Evolutionary conservation across 2,329 filamentous ascomycete genomes (phyloP), one percentile per base, ranked within the genome.

Genomic region (Fusarium domesticum): DNA sequence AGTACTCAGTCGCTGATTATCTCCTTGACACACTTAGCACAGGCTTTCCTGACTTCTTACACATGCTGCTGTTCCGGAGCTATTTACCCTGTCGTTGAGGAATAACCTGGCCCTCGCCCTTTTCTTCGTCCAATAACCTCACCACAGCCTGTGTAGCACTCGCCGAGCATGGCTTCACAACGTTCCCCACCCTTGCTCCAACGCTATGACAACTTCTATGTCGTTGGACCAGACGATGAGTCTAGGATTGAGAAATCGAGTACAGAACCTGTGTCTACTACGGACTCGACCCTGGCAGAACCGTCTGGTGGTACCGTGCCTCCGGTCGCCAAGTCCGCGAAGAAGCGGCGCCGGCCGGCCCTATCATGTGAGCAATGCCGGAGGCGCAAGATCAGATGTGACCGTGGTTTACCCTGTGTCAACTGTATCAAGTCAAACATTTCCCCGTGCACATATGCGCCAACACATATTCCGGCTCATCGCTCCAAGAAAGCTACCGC

Each of bases 321-420:
- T 19, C 42, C 51, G 35, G 41, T 39, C 18, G 37, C 47, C 37
- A 57, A 48, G 40, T 34, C 54, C 17, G 56, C 62, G 36, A 70
- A 69, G 64, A 70, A 69, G 45, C 60, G 68, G 8, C 63, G 68
- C 39, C 62, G 67, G 15, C 69, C 68, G 25, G 63, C 70, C 3
- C 62, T 74, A 23, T 79, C 80, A 2, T 83, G 80, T 58, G 66
- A 72, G 51, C 69, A 79, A 33, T 85, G 82, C 56, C 70, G 81
- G 34, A 73, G 66, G 43, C 77, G 80, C 32, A 85, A 85, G 61
- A 76, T 84, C 46, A 72, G 74, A 36, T 85, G 81, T 57, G 76
- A 85, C 56, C 75, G 78, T 37, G 74, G 75, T 46, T 62, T 66
- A 6, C 82, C 82, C 1, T 85, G 81, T 55, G 72, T 69, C 47